A percentile compares a stretch with the other conserved stretches of the same genome.
Evolutionary conservation across 495 filamentous ascomycete genomes (phyloP).

Genomic region (Choiromyces venosus): DNA sequence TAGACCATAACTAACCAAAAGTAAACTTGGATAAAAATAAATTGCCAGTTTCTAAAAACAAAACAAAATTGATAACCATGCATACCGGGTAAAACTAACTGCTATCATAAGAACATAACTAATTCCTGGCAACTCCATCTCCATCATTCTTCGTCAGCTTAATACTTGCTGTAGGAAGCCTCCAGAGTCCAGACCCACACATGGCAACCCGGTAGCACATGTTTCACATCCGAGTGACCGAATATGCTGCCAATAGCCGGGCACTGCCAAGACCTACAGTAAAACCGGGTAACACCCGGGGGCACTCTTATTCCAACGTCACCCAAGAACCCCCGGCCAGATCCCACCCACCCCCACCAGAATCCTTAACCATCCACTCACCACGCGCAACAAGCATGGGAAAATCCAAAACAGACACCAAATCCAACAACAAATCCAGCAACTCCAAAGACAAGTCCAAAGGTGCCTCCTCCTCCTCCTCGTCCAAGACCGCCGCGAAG

Average conservation of each 20-base stretch:
- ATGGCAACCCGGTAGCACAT: too few species aligned
- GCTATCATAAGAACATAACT: too few species aligned
- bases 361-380: background rate
- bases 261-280: background rate
- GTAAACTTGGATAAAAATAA: too few species aligned
- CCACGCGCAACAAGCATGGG: background rate
- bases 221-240: background rate
- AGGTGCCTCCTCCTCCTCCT: slow-evolving; percentile 16
- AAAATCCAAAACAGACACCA: slow-evolving; percentile 18
- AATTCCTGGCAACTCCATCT: too few species aligned
- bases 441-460: slow-evolving; percentile 4
- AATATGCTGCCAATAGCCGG: background rate
- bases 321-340: background rate
- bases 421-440: slow-evolving; percentile 17
- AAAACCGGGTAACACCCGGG: background rate
- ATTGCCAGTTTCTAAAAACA: too few species aligned
- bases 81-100: too few species aligned
- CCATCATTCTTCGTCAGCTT: too few species aligned
- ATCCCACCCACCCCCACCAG: background rate
- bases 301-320: background rate
- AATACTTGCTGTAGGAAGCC: too few species aligned
- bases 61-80: too few species aligned
- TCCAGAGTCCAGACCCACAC: too few species aligned
- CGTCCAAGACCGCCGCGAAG: slow-evolving; percentile 20
- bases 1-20: too few species aligned